Conservation (phyloP, 2,329 filamentous ascomycete species). For the Neobulgaria alba region DNA sequence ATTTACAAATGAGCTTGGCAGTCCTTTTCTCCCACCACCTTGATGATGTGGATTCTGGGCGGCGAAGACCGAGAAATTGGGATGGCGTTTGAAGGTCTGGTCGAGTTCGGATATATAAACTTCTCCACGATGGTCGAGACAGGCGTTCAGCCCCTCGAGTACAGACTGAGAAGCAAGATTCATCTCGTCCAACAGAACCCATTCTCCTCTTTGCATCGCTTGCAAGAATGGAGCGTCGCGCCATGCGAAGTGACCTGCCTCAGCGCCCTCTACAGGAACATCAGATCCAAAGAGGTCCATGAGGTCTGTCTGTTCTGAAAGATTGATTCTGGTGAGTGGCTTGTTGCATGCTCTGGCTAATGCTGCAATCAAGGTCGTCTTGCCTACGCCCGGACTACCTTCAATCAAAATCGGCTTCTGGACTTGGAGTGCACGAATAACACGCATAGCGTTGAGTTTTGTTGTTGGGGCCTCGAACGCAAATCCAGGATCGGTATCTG, state of each 20-base stretch:
- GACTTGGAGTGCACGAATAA: constrained; percentile 81
- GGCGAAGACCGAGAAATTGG: constrained; percentile 87
- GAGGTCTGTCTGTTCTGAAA: constrained; percentile 95
- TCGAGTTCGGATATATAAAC: constrained; percentile 94
- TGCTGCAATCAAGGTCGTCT: constrained; percentile 86
- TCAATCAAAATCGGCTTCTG: constrained; percentile 89
- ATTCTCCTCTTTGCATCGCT: constrained; percentile 93
- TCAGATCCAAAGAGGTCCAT: constrained; percentile 98
- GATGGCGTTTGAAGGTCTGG: constrained; percentile 84
- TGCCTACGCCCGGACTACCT: constrained; percentile 95
- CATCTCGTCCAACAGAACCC: constrained; percentile 98
- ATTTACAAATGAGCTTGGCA: constrained; percentile 94
- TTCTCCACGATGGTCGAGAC: constrained; percentile 90
- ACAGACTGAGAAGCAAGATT: constrained; percentile 96
- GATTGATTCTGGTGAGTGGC: constrained; percentile 84
- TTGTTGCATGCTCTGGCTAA: constrained; percentile 72
- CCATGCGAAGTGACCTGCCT: constrained; percentile 88
- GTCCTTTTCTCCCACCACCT: constrained; percentile 86
- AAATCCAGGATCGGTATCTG: constrained; percentile 50
- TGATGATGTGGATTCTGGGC: constrained; percentile 98
- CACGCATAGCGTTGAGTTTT: constrained; percentile 78
- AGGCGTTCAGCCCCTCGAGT: constrained; percentile 90
- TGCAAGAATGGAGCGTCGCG: constrained; percentile 89
- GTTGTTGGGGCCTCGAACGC: constrained; percentile 88
- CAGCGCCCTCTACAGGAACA: constrained; percentile 86